These are phyloP conservation scores for Sporobolus alterniflorus DNA, from an alignment of 202 grass and related monocot species.

Conservation along the genomic window DNA sequence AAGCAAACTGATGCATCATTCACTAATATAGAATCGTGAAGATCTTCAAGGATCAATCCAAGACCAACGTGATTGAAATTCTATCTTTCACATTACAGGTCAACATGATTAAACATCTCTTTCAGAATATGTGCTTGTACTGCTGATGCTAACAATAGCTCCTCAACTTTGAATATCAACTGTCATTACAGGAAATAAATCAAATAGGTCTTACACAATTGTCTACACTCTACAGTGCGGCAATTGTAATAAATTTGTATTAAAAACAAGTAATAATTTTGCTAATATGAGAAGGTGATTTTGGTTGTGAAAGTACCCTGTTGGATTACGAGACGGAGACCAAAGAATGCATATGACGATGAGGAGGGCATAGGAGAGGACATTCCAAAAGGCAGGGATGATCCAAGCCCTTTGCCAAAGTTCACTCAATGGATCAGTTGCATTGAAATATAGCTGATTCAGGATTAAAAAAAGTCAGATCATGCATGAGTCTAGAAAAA, in stretches of 20 bases:
- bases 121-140: conserved; percentile 9
- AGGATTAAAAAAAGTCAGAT: conserved; percentile 34
- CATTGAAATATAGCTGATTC: conserved; percentile 96
- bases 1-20: not conserved
- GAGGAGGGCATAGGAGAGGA: conserved; percentile 86
- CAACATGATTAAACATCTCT: not conserved
- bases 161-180: not conserved
- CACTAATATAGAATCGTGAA: too few relatives aligned
- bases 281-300: conserved; percentile 26
- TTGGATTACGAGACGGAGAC: conserved; percentile 89
- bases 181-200: conserved; percentile 18
- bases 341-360: conserved; percentile 86
- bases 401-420: conserved; percentile 94
- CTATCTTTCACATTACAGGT: too few relatives aligned
- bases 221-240: not conserved
- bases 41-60: conserved; percentile 14
- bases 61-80: too few relatives aligned
- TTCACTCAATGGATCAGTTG: conserved; percentile 95
- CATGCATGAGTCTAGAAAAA: conserved; percentile 10
- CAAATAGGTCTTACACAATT: not conserved
- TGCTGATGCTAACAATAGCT: conserved; percentile 15
- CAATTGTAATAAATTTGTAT: not conserved
- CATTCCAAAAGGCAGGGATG: conserved; percentile 93
- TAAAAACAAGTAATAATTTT: conserved; percentile 12
- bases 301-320: conserved; percentile 52